Evolutionary conservation across 116 monocot genomes (phyloP), one percentile per base, ranked within the genome.

Genomic region (Cymodocea nodosa): DNA sequence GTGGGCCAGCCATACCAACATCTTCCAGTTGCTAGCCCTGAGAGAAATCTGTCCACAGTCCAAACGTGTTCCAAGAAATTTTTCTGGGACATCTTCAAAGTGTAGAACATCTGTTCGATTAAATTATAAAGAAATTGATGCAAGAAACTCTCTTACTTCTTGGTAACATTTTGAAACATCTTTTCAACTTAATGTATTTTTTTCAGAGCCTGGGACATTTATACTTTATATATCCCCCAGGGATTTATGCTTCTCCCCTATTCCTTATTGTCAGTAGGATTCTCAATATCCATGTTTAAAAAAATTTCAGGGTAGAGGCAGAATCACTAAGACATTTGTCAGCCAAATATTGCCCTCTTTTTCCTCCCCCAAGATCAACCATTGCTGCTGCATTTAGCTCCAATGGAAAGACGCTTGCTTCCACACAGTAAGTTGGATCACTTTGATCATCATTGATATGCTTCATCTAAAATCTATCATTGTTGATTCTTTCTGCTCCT

Each of bases 381-480:
- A 90, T 90, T 70, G 90, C 90, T 62, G 90, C 90, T 67, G 90
- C 90, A 24, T 90, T 86, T 72, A 90, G 90, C 79, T 69, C 84
- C 18, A 83, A 90, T 83, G 86, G 86, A 17, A 81, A 77, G 73
- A 86, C 64, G 51, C 76, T 90, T 74, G 90, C 90, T 70, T 90
- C 90, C 5, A 90, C 90, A 30, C 90, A 90, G 90, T 90, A 77
- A 71, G 83, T 70, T 68, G 39, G 65, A 59, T 58, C 35, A 8
- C 12, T 44, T 24, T 60, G 60, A 13, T 36, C 30, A 39, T 50
- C 51, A 52, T 18, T 30, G 30, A 30, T 30, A 30, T 50, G 12
- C 17, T 23, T 65, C 48, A 44, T 30, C 9, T 35, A 35, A 2
- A 5, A 52, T 6, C 22, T 30, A 15, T 7, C 0, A 44, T 44